These are phyloP conservation scores for Trichomonas vaginalis DNA, from an alignment of 208 protist species.

Conservation along the genomic window DNA sequence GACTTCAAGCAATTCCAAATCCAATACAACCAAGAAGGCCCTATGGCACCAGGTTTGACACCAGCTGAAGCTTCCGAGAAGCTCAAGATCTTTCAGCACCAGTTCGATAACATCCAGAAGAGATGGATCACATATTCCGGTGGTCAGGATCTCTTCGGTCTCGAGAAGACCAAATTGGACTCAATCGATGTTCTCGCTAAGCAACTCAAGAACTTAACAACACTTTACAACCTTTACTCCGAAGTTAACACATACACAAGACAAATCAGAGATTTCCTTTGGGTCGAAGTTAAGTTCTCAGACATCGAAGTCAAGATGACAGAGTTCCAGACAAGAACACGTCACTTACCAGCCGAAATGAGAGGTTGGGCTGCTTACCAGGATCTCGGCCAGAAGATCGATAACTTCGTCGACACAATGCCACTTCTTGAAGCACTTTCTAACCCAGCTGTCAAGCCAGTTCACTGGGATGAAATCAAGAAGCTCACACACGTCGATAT, in stretches of 20 bases:
- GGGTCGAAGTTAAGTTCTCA: conserved; percentile 37
- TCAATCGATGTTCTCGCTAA: conserved; percentile 40
- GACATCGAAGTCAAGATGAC: conserved; percentile 47
- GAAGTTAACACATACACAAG: conserved; percentile 43
- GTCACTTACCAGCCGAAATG: conserved; percentile 44
- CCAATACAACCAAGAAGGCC: conserved; percentile 52
- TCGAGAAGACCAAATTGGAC: conserved; percentile 46
- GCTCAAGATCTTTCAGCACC: conserved; percentile 72
- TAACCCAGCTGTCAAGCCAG: conserved; percentile 41
- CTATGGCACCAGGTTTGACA: conserved; percentile 68
- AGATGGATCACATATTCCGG: conserved; percentile 62
- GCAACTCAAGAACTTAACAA: conserved; percentile 48
- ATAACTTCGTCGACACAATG: conserved; percentile 52
- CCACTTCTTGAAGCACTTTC: conserved; percentile 47
- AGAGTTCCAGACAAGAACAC: conserved; percentile 29
- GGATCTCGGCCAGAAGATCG: conserved; percentile 51
- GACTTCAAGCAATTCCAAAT: neutral
- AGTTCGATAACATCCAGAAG: conserved; percentile 75
- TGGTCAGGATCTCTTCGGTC: conserved; percentile 56
- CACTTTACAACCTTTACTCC: conserved; percentile 52
- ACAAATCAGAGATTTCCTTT: conserved; percentile 37
- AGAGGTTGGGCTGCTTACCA: conserved; percentile 49
- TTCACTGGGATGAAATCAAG: conserved; percentile 55
- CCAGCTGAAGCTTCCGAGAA: conserved; percentile 74
- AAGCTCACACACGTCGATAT: conserved; percentile 38